Base-by-base conservation (phyloP, 148 eudicot species). In the Amaranthus cruentus region DNA sequence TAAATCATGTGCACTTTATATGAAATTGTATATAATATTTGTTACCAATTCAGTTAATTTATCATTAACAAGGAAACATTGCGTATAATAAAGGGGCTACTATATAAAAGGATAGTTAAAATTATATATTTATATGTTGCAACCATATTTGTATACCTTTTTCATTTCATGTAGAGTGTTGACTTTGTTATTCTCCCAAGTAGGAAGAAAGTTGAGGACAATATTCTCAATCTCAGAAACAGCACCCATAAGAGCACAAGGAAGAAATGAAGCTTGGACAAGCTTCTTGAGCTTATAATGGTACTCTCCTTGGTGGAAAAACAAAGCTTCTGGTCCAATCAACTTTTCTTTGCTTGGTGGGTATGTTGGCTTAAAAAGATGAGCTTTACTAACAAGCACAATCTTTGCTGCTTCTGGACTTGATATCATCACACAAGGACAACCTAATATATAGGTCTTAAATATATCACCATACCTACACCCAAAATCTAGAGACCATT, bases 371-470 rank as follows among this genome's bases (percentile, higher is more conserved):
- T 91, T 91, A 69, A 93, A 93, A 3, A 91, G 80, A 77, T 93
- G 87, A 28, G 98, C 88, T 77, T 85, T 84, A 61, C 62, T 87
- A 52, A 88, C 92, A 6, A 93, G 78, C 11, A 93, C 95, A 0
- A 70, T 48, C 64, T 85, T 89, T 43, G 90, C 91, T 47, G 90
- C 95, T 70, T 91, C 98, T 0, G 98, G 97, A 77, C 95, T 93
- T 59, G 97, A 85, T 61, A 93, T 85, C 98, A 93, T 91, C 68
- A 93, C 97, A 77, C 97, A 93, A 18, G 97, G 98, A 52, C 98
- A 93, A 47, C 98, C 98, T 75, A 93, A 46, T 83, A 93, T 89
- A 79, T 93, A 87, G 4, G 88, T 89, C 89, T 91, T 93, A 68
- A 88, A 91, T 76, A 93, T 84, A 42, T 81, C 83, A 8, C 98